Evolutionary conservation across 257 asterid species (phyloP), one percentile per base, ranked within the genome.

Genomic region (Schizonepeta tenuifolia): DNA sequence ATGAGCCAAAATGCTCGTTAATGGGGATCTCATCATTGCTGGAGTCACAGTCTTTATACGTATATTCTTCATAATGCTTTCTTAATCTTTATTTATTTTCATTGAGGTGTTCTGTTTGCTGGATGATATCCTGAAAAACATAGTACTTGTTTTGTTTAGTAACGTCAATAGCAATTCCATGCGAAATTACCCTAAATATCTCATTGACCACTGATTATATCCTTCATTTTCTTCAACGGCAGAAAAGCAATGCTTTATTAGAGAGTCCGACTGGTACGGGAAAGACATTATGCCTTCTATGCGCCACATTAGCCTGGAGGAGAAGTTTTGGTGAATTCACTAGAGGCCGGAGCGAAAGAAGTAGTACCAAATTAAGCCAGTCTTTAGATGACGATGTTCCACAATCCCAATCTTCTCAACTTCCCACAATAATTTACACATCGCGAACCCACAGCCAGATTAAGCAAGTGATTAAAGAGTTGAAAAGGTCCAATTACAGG

Each of bases 211-310:
- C 73, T 22, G 40, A 67, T 41, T 50, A 22, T 9, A 14, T 70
- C 56, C 24, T 55, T 59, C 33, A 64, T 49, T 72, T 69, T 47
- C 67, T 69, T 22, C 76, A 82, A 56, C 49, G 77, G 35, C 88
- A 94, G 99, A 85, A 70, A 83, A 65, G 86, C 74, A 94, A 94
- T 76, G 97, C 99, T 11, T 76, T 94, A 55, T 81, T 94, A 75
- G 99, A 94, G 93, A 94, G 99, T 80, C 99, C 99, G 58, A 94
- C 99, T 51, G 98, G 99, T 81, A 94, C 99, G 35, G 99, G 99
- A 69, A 94, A 94, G 83, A 94, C 99, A 18, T 72, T 94, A 74
- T 94, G 97, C 71, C 97, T 94, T 79, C 86, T 94, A 58, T 94
- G 99, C 63, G 97, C 99, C 69, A 86, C 99, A 60, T 82, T 94